These are phyloP conservation scores for Penicillium simplicissimum DNA, from an alignment of 495 filamentous ascomycete species.

Conservation along the genomic window DNA sequence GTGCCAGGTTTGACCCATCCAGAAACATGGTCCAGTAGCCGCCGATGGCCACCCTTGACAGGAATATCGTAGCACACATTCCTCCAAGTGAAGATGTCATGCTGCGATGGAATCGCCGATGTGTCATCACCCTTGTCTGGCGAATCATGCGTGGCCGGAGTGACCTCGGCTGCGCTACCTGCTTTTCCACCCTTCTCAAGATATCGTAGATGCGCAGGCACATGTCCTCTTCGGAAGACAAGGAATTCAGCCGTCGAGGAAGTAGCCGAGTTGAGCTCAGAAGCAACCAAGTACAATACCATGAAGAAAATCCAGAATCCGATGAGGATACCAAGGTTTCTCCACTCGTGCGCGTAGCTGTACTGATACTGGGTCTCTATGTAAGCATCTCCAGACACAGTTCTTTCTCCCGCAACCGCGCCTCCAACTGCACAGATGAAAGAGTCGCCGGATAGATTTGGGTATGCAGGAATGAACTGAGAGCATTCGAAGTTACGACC, in stretches of 20 bases:
- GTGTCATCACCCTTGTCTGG: constrained; percentile 22
- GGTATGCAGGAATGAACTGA: constrained; percentile 52
- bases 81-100: constrained; percentile 74
- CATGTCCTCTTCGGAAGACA: constrained; percentile 44
- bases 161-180: constrained; percentile 16
- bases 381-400: constrained; percentile 56
- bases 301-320: constrained; percentile 66
- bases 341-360: constrained; percentile 59
- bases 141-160: constrained; percentile 25
- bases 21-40: constrained; percentile 61
- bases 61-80: constrained; percentile 72
- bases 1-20: constrained; percentile 70
- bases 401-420: constrained; percentile 50
- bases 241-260: constrained; percentile 46
- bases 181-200: constrained; percentile 30
- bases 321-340: constrained; percentile 65
- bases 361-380: constrained; percentile 58
- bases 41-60: constrained; percentile 56
- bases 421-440: constrained; percentile 57
- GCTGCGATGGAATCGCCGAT: constrained; percentile 46
- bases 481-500: constrained; percentile 51
- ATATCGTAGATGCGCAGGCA: constrained; percentile 35
- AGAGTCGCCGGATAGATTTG: constrained; percentile 46
- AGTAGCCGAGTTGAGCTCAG: constrained; percentile 47
- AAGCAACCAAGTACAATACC: constrained; percentile 44